phyloP scores from a whole-genome alignment of 2,329 filamentous ascomycete species.

The Microcera coccophila region DNA sequence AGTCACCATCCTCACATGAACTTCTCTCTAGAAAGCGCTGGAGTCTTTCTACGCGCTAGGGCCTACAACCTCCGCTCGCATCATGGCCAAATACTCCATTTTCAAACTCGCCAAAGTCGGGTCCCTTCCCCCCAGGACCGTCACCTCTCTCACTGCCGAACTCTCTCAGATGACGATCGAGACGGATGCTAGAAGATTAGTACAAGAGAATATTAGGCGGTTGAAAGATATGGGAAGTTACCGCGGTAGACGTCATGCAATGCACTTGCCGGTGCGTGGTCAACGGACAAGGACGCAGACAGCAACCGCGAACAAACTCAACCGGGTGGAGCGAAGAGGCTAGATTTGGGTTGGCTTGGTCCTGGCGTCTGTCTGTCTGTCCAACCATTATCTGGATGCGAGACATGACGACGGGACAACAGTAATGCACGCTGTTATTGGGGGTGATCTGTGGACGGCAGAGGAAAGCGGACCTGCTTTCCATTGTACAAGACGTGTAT shows the following conservation, averaged over 20 bases:
- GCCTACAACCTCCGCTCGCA: conserved; percentile 60
- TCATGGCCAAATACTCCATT: conserved; percentile 87
- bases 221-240: conserved; percentile 89
- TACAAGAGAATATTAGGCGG: conserved; percentile 80
- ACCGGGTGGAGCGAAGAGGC: conserved; percentile 46
- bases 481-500: conserved; percentile 31
- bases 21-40: conserved; percentile 59
- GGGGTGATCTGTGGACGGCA: conserved; percentile 3
- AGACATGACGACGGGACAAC: background rate
- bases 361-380: background rate
- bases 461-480: conserved; percentile 10
- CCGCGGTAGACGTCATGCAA: conserved; percentile 83
- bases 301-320: conserved; percentile 58
- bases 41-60: conserved; percentile 85
- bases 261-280: conserved; percentile 85
- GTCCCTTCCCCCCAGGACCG: conserved; percentile 67
- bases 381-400: background rate
- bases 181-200: conserved; percentile 72
- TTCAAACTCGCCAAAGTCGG: conserved; percentile 78
- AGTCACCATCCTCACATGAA: background rate
- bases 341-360: conserved; percentile 12
- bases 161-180: conserved; percentile 91
- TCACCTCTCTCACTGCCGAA: conserved; percentile 79
- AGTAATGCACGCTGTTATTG: too few species aligned
- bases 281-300: conserved; percentile 80